A percentile compares a stretch with the other conserved stretches of the same genome.
Conservation (phyloP, 176 grass and related monocot species). For the Otatea glauca region DNA sequence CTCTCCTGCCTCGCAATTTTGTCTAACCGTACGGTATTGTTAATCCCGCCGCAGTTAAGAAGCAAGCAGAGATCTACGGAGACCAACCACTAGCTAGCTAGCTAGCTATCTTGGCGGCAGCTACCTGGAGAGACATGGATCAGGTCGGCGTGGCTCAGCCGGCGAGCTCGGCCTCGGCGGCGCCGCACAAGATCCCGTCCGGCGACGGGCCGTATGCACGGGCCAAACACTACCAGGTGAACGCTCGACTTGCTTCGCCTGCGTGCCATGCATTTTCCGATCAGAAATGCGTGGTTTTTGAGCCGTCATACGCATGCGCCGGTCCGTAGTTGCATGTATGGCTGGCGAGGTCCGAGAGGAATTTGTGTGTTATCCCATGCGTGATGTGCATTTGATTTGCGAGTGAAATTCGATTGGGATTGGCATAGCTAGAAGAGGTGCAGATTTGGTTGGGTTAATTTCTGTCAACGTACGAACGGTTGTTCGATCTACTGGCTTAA, state of each 20-base stretch:
- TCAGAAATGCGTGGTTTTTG: too few relatives aligned
- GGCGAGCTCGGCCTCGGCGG: neutral
- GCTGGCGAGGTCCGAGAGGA: neutral
- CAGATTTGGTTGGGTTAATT: neutral
- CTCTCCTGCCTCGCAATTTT: constrained; percentile 2
- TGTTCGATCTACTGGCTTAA: neutral
- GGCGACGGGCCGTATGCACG: constrained; percentile 90
- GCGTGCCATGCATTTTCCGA: too few relatives aligned
- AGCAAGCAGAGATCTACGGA: constrained; percentile 18
- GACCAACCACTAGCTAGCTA: constrained; percentile 1
- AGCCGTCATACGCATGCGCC: too few relatives aligned
- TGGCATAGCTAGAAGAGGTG: neutral
- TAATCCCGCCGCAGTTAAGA: neutral
- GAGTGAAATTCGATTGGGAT: neutral
- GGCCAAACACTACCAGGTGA: constrained; percentile 91
- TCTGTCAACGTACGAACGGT: neutral
- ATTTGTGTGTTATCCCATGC: neutral
- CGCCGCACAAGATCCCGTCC: constrained; percentile 73
- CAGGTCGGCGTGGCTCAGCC: constrained; percentile 36
- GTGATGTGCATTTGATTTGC: neutral
- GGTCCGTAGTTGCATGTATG: too few relatives aligned
- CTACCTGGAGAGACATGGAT: constrained; percentile 38
- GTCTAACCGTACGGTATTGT: constrained; percentile 26
- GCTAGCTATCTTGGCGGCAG: neutral
- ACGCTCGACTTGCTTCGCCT: neutral